Base-by-base conservation (phyloP, 352 stramenopile genomes). In the Blastocystis hominis region DNA sequence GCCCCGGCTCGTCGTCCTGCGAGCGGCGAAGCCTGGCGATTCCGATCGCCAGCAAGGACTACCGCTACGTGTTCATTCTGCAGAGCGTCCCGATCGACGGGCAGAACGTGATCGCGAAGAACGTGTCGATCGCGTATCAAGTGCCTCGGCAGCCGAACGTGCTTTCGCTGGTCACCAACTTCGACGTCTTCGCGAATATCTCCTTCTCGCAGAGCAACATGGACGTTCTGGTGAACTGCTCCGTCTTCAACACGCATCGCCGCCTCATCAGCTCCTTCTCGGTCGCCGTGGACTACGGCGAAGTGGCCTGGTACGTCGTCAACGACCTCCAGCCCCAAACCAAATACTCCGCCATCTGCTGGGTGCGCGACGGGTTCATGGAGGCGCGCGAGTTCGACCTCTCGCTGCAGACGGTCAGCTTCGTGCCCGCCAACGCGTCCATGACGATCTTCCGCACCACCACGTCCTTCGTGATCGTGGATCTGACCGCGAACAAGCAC, bases 191-290 rank as follows among this genome's bases (percentile, higher is more conserved):
- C 44, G 72, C 55, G 7, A 84, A 84, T 47, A 61, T 84, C 46
- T 53, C 72, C 4, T 84, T 84, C 46, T 47, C 34, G 2, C 46
- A 68, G n/a, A 30, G 44, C 54, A 84, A 84, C 20, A 84, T 84
- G 72, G 72, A 84, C 47, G 36, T 84, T 38, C 9, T 50, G 3
- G 20, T 84, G n/a, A 68, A 84, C 40, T 84, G 72, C 72, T 34
- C 72, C 15, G 15, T 84, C n/a, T 13, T 69, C 50, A 53, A 66
- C 34, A 15, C 72, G 3, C n/a, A 40, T 15, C n/a, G 44, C 0
- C 36, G 30, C 17, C 0, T 34, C 20, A 9, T 84, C 6, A 66
- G 44, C n/a, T n/a, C 20, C 1, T 84, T 84, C 72, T 66, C 72
- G 3, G 9, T 68, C 5, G 30, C 46, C 17, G 47, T 84, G 3